Evolutionary conservation across 1,284 basidiomycete genomes (phyloP).

Genomic region (Cryptococcus depauperatus): DNA sequence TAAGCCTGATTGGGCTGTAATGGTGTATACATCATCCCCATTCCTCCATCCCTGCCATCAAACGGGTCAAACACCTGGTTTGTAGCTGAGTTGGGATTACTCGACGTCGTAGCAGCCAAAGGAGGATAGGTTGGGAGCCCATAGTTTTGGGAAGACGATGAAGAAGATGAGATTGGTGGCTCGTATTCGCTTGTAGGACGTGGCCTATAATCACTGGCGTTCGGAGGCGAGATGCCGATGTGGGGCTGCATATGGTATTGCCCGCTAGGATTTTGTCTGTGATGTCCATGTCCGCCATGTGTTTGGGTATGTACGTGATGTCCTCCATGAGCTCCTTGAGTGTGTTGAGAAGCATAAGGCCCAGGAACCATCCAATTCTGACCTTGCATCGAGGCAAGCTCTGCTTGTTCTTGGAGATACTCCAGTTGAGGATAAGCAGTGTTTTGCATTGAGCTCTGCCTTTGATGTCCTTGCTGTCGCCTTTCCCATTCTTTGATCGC

Average conservation of each 20-base stretch:
- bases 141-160: constrained; percentile 7
- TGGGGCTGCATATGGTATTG: constrained; percentile 39
- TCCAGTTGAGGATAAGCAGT: constrained; percentile 80
- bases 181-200: constrained; percentile 32
- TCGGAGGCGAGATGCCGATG: constrained; percentile 27
- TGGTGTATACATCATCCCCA: constrained; percentile 42
- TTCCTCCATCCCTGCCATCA: constrained; percentile 2
- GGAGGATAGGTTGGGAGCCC: constrained; percentile 43
- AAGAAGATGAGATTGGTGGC: constrained; percentile 14
- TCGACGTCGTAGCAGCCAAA: constrained; percentile 35
- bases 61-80: background rate
- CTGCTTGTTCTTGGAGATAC: constrained; percentile 82
- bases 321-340: too few relatives aligned
- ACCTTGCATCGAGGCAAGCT: constrained; percentile 55
- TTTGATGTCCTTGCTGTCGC: constrained; percentile 44
- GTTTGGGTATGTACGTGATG: constrained; percentile 7
- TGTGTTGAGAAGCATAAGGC: constrained; percentile 18
- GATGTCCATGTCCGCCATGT: constrained; percentile 8
- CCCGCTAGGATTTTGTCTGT: constrained; percentile 20
- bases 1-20: constrained; percentile 29
- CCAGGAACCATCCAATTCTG: constrained; percentile 38
- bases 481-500: constrained; percentile 84
- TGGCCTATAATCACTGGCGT: constrained; percentile 15
- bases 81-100: too few relatives aligned
- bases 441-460: constrained; percentile 30